Conservation (phyloP, 371 early-diverging fungal genomes). For the Smittium mucronatum region DNA sequence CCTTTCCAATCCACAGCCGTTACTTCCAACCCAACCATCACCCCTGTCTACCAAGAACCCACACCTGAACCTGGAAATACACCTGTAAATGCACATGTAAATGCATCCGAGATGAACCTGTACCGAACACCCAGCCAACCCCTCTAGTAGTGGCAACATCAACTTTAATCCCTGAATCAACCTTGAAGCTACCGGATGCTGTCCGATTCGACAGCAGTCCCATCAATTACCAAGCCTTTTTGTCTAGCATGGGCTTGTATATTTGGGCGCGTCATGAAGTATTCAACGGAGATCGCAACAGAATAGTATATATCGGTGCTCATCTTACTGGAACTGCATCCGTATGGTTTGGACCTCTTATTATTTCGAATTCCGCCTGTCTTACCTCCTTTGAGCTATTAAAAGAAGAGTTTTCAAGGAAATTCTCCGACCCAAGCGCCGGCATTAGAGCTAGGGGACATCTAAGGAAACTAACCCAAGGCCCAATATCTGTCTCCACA, state of each 20-base stretch:
- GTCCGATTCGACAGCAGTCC: not conserved
- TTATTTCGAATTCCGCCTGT: not conserved
- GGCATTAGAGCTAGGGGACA: not conserved
- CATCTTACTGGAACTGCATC: not conserved
- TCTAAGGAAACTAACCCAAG: not conserved
- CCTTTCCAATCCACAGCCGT: too few relatives aligned
- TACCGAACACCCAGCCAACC: not conserved
- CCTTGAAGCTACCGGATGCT: not conserved
- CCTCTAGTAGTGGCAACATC: not conserved
- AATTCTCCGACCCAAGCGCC: conserved; percentile 1
- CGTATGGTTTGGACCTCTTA: not conserved
- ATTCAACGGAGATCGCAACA: not conserved
- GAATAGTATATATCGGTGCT: not conserved
- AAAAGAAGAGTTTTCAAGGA: not conserved
- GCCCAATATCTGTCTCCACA: not conserved
- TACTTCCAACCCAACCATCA: too few relatives aligned
- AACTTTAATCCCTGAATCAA: too few relatives aligned
- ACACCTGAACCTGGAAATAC: too few relatives aligned
- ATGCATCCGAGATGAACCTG: too few relatives aligned
- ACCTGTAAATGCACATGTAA: too few relatives aligned
- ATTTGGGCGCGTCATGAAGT: not conserved
- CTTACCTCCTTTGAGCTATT: not conserved
- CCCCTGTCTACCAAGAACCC: too few relatives aligned
- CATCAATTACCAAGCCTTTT: not conserved
- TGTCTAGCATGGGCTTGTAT: conserved; percentile 1